Conservation (phyloP, 345 rosid species). For the Hibiscus trionum region DNA sequence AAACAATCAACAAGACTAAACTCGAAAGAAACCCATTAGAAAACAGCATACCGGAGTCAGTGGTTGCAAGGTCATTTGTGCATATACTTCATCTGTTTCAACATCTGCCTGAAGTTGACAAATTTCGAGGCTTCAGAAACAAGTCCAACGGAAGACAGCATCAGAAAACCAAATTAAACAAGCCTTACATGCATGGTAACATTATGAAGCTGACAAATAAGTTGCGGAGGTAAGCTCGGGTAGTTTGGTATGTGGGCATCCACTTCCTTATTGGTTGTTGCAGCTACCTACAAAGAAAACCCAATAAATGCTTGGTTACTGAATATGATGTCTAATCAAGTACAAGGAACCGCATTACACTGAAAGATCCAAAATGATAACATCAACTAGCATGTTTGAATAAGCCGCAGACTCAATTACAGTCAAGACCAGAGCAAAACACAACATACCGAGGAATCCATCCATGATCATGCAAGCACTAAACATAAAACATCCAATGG, state of each 20-base stretch:
- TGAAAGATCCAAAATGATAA: neutral
- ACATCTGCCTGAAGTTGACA: constrained; percentile 80
- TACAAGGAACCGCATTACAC: neutral
- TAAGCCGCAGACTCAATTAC: too few relatives aligned
- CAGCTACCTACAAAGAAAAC: constrained; percentile 60
- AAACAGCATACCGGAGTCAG: constrained; percentile 57
- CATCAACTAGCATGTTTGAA: neutral
- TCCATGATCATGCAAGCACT: neutral
- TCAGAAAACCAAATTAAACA: constrained; percentile 13
- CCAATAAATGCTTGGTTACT: neutral
- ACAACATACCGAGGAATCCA: neutral
- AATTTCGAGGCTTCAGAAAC: constrained; percentile 10
- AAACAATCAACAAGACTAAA: neutral
- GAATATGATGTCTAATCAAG: neutral
- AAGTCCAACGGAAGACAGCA: neutral
- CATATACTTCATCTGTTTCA: constrained; percentile 97
- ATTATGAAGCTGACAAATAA: constrained; percentile 94
- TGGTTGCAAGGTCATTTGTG: constrained; percentile 98
- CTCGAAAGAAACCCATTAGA: constrained; percentile 2
- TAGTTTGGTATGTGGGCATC: constrained; percentile 91
- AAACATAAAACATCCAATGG: neutral
- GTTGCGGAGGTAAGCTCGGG: constrained; percentile 94
- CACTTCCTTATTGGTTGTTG: constrained; percentile 87
- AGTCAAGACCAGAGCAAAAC: too few relatives aligned
- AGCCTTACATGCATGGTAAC: constrained; percentile 93